Evolutionary conservation across 495 filamentous ascomycete species (phyloP).

Genomic region (Evernia prunastri): DNA sequence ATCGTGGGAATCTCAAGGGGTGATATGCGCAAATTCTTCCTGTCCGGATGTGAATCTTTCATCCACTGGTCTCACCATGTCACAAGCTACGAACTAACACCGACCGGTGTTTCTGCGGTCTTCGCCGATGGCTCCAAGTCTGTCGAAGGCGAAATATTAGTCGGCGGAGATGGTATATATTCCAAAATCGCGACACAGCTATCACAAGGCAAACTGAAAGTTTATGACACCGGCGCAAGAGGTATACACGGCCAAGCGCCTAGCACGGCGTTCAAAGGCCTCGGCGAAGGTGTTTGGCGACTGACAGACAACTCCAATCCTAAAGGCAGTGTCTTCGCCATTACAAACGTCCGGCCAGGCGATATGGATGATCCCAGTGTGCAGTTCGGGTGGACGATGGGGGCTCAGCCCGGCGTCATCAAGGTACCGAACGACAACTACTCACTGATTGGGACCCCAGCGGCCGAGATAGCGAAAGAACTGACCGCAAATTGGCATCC

Average conservation of each 20-base stretch:
- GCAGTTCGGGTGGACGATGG: conserved; percentile 52
- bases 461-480: conserved; percentile 40
- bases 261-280: conserved; percentile 44
- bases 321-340: conserved; percentile 39
- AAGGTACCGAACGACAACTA: conserved; percentile 45
- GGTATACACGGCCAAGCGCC: conserved; percentile 52
- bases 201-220: conserved; percentile 42
- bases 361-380: conserved; percentile 49
- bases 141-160: conserved; percentile 41
- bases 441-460: conserved; percentile 41
- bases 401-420: conserved; percentile 45
- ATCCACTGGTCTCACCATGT: conserved; percentile 45
- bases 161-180: conserved; percentile 49
- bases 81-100: conserved; percentile 42
- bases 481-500: conserved; percentile 7
- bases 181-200: conserved; percentile 46
- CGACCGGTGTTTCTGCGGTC: conserved; percentile 38
- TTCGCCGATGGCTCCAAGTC: conserved; percentile 48
- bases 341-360: conserved; percentile 49
- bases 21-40: conserved; percentile 44
- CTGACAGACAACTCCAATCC: conserved; percentile 35
- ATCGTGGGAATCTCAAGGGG: conserved; percentile 46
- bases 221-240: conserved; percentile 48
- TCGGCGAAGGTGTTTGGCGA: conserved; percentile 49
- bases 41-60: conserved; percentile 39